A percentile compares a stretch with the other conserved stretches of the same genome.
These are phyloP conservation scores for Galerina marginata DNA, from an alignment of 768 basidiomycete species.

Conservation along the genomic window DNA sequence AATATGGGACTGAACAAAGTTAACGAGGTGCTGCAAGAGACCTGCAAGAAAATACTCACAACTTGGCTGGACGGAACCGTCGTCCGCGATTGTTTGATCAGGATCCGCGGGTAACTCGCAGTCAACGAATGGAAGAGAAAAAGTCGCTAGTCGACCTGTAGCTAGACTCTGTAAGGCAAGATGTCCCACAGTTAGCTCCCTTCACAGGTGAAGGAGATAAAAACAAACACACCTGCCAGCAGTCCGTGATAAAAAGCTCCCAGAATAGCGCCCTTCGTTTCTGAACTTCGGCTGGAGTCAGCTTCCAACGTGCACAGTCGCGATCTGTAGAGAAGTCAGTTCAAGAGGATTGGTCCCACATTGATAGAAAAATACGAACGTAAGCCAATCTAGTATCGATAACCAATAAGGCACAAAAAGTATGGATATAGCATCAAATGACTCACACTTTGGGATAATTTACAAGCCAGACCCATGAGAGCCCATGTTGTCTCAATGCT, in stretches of 20 bases:
- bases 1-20: conserved; percentile 57
- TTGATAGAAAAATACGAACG: conserved; percentile 47
- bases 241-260: conserved; percentile 77
- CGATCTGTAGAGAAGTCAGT: conserved; percentile 50
- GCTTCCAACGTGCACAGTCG: conserved; percentile 73
- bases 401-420: neutral
- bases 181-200: neutral
- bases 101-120: conserved; percentile 70
- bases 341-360: neutral
- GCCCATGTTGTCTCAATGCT: conserved; percentile 75
- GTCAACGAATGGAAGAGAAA: conserved; percentile 74
- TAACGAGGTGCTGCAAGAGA: neutral
- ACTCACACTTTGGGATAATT: conserved; percentile 72
- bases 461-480: conserved; percentile 66
- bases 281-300: conserved; percentile 66
- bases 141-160: conserved; percentile 71
- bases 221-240: conserved; percentile 64
- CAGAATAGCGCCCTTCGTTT: conserved; percentile 74
- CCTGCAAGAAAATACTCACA: conserved; percentile 47
- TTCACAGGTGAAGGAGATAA: too few species aligned
- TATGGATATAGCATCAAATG: conserved; percentile 4
- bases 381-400: conserved; percentile 59
- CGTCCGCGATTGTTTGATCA: conserved; percentile 60
- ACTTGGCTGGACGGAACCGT: conserved; percentile 61
- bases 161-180: conserved; percentile 58